Conservation (phyloP, 345 rosid species). For the Eucalyptus regnans region DNA sequence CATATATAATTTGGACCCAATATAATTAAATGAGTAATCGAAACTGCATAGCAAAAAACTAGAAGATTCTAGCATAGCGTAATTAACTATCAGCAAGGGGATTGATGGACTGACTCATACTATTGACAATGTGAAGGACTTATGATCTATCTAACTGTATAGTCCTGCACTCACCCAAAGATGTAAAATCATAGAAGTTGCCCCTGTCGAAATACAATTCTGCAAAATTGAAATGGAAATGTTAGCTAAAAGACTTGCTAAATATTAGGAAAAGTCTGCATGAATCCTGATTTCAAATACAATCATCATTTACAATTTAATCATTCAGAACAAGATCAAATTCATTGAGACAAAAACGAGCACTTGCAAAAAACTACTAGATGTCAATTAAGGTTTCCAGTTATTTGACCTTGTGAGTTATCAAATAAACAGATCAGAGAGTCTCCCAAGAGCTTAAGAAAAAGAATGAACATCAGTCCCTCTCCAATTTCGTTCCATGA, state of each 20-base stretch:
- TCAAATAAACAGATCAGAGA: neutral
- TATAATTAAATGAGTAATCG: neutral
- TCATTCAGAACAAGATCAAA: neutral
- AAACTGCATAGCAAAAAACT: neutral
- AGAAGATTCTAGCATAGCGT: neutral
- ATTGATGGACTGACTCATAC: neutral
- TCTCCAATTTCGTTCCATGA: neutral
- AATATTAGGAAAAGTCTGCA: neutral
- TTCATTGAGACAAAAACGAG: neutral
- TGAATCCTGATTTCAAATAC: neutral
- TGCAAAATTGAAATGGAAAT: constrained; percentile 6
- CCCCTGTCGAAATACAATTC: constrained; percentile 43
- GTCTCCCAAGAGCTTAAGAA: neutral
- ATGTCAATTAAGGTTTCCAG: neutral
- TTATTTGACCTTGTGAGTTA: neutral
- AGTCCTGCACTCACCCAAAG: constrained; percentile 32
- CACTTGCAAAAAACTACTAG: neutral
- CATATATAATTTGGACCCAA: neutral
- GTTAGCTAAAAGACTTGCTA: neutral
- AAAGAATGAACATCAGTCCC: neutral
- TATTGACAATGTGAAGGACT: neutral
- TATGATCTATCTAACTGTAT: neutral
- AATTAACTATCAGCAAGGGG: neutral
- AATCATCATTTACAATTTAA: neutral
- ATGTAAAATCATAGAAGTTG: constrained; percentile 50